Evolutionary conservation across 495 filamentous ascomycete species (phyloP), one percentile per base, ranked within the genome.

Genomic region (Umbilicaria muhlenbergii): DNA sequence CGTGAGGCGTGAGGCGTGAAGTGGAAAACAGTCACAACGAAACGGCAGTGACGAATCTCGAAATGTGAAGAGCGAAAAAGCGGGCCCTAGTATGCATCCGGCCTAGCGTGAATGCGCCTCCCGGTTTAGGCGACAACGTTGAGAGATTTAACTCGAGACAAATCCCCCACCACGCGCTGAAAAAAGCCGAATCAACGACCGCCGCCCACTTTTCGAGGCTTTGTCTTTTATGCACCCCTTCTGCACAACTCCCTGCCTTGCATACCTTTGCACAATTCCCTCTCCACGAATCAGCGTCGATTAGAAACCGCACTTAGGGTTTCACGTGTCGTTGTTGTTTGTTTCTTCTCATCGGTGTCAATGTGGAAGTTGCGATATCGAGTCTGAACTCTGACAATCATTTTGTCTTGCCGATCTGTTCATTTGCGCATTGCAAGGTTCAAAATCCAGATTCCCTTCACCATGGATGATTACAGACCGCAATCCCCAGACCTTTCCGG

Each of bases 401-500:
- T 6, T 6, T 28, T 6, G 5, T 28, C 24, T 28, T 28, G 24
- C 3, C 5, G 4, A 6, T 28, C 24, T 28, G 5, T 10, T 28
- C 8, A 6, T 28, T 8, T 28, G 24, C 24, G 24, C 24, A 28
- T 10, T 28, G 24, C 5, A 28, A 28, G 24, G 24, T 5, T 28
- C 32, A 46, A 48, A 44, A 44, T 43, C 36, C n/a, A 32, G 38
- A 41, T 42, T 46, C 47, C 46, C 42, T 39, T 44, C 56, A 57
- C 47, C 44, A 67, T 67, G 64, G 64, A 63, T 47, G 61, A 65
- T 42, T 61, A 67, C 45, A 56, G 62, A 51, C 64, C 64, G 43
- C 64, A 56, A 53, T 67, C 64, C 15, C 64, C 64, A 46, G 64
- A 67, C 46, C 69, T 72, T 63, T 66, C 59, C 47, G 64, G 59